Base-by-base conservation (phyloP, 2,329 filamentous ascomycete species). In the Fusarium sulawesiense region DNA sequence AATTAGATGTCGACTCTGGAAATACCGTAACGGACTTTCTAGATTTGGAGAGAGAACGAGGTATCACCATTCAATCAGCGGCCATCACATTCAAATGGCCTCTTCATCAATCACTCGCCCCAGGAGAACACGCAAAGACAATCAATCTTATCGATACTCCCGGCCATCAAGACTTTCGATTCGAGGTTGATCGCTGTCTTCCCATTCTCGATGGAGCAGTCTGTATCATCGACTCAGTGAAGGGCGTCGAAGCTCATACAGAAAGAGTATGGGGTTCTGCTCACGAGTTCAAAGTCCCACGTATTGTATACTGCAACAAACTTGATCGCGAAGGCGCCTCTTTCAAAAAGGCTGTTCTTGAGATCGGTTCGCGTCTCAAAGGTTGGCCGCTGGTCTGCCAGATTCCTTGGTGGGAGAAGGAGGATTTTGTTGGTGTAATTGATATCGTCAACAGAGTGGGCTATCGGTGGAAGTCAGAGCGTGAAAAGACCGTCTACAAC, bases 11-110 rank as follows among this genome's bases (percentile, higher is more conserved):
- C 69, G 95, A 98, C 75, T 92, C 97, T 80, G 96, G 96, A 40
- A 97, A 97, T 70, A 98, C 96, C 6, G 94, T 98, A 10, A 99
- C 96, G 4, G 96, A 99, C 81, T 99, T 98, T 73, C 87, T 99
- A 9, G 95, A 96, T 9, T 91, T 97, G 69, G 96, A 99, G 79
- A 88, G 95, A 76, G 91, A 94, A 72, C 87, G 96, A 71, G 96
- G 96, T 30, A 98, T 99, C 77, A 99, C 96, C 6, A 98, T 99
- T 66, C 96, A 98, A 78, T 98, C 95, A 4, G 96, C 96, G 13
- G 95, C 96, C 48, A 97, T 98, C 71, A 97, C 94, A 3, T 97
- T 98, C 79, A 87, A 92, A 68, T 99, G 96, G 96, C 96, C 96
- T 8, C 91, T 89, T 10, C 78, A 83, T 41, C 78, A 83, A 34